Conservation (phyloP, 108 stramenopile species). For the Aurantiochytrium sp. region DNA sequence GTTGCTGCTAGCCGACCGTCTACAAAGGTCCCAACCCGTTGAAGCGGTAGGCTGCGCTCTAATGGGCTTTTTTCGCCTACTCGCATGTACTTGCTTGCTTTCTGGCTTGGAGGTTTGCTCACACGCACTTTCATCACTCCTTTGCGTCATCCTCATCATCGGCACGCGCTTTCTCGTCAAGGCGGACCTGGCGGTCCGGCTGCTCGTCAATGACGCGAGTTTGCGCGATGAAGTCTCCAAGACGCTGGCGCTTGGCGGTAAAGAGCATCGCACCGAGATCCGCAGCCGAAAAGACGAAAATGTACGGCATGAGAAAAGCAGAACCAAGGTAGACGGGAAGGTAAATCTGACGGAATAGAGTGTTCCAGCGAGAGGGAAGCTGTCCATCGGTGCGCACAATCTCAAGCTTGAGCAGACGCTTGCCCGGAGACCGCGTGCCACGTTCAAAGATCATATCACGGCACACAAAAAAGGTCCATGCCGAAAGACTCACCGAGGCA, state of each 20-base stretch:
- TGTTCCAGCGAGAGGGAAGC: conserved; percentile 17
- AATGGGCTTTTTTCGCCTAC: no score
- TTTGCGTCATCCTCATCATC: conserved; percentile 7
- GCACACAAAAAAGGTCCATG: neutral
- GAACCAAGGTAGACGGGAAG: neutral
- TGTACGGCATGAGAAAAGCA: neutral
- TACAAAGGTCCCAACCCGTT: no score
- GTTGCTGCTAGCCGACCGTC: no score
- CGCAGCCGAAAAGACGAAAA: neutral
- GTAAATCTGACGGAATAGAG: neutral
- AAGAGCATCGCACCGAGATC: neutral
- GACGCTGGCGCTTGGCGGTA: neutral
- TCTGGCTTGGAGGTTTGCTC: no score
- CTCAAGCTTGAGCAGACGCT: conserved; percentile 10
- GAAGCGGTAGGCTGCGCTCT: no score
- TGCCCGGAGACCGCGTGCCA: neutral
- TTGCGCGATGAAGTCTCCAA: neutral
- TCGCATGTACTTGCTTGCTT: no score
- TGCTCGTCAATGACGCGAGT: neutral
- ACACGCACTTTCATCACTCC: neutral
- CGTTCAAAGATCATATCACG: conserved; percentile 6
- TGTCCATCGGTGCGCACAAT: conserved; percentile 12
- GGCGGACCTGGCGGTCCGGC: neutral
- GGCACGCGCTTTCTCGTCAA: neutral
- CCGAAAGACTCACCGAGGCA: neutral